Evolutionary conservation across 352 stramenopile species (phyloP), one percentile per base, ranked within the genome.

Genomic region (Phytophthora pistaciae): DNA sequence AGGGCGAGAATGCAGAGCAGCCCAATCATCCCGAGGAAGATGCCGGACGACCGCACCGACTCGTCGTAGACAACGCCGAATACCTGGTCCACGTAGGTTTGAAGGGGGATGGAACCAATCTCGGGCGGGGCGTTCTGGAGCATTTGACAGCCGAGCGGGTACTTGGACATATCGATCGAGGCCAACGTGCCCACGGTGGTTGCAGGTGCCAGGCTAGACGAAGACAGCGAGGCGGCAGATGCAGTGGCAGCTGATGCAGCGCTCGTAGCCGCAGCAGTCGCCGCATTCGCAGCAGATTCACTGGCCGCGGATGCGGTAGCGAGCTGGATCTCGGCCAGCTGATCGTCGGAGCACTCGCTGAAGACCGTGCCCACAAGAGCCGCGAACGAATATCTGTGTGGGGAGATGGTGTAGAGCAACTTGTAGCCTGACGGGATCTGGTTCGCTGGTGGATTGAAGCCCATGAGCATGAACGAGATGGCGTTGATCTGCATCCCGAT

Each of bases 381-480:
- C 64, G 44, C 52, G n/a, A 68, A 63, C 13, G 71, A 67, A 50
- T 81, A 79, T 6, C 74, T 53, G 23, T 70, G 57, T 10, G 75
- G 75, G 4, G 59, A 69, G 29, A 80, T 67, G 6, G 44, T 29
- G 60, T 83, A 75, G 18, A 85, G 56, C 78, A 72, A 85, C 27
- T 70, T 55, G 61, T 77, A 85, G 13, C 62, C 75, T 0, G 42
- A 18, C 10, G 79, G 79, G 48, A 84, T 83, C 13, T 63, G 25
- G 23, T 27, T 49, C 4, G 63, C 58, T 1, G 75, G 75, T 33
- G 76, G 76, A 29, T 77, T 83, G 70, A 79, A 83, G 18, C 76
- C 76, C 61, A 79, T 79, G 59, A 81, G 73, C 48, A 81, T 42
- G 56, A 76, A 71, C 14, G 64, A 78, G 33, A 83, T 60, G 0